These are phyloP conservation scores for Lasiosphaeriaceae sp. DNA, from an alignment of 495 filamentous ascomycete species.

Conservation along the genomic window DNA sequence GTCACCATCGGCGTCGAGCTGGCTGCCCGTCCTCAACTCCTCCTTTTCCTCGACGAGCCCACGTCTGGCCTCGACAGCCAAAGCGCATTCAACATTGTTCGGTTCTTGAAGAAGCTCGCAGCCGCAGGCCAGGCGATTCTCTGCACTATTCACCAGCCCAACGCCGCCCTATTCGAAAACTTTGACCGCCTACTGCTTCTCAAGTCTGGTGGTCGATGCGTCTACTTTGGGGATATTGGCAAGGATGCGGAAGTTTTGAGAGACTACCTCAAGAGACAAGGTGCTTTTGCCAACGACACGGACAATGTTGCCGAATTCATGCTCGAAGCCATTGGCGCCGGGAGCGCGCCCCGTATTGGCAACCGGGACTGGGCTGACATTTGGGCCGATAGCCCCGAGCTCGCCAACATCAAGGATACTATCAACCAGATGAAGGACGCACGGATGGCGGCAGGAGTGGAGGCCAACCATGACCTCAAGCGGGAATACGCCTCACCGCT, in stretches of 20 bases:
- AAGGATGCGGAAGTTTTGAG: conserved; percentile 44
- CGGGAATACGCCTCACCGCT: conserved; percentile 74
- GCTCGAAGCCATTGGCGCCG: conserved; percentile 82
- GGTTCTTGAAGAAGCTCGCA: conserved; percentile 81
- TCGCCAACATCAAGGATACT: conserved; percentile 60
- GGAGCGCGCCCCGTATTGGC: conserved; percentile 65
- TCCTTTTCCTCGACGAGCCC: conserved; percentile 88
- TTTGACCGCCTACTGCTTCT: conserved; percentile 69
- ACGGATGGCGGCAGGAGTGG: conserved; percentile 44
- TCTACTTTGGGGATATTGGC: conserved; percentile 65
- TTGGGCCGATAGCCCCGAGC: conserved; percentile 67
- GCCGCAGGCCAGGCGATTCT: conserved; percentile 82
- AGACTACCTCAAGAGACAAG: conserved; percentile 49
- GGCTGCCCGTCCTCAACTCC: conserved; percentile 77
- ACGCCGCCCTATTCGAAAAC: conserved; percentile 78
- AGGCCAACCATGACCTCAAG: conserved; percentile 40
- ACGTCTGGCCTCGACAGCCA: conserved; percentile 85
- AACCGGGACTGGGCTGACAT: conserved; percentile 78
- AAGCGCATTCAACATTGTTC: conserved; percentile 82
- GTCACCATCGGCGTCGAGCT: conserved; percentile 89
- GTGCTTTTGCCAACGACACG: conserved; percentile 49
- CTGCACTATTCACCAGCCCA: conserved; percentile 91
- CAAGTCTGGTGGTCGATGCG: conserved; percentile 63
- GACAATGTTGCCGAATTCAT: conserved; percentile 84
- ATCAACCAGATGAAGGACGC: conserved; percentile 64